phyloP scores from a whole-genome alignment of 2,329 filamentous ascomycete genomes.

The Fusarium nisikadoi region DNA sequence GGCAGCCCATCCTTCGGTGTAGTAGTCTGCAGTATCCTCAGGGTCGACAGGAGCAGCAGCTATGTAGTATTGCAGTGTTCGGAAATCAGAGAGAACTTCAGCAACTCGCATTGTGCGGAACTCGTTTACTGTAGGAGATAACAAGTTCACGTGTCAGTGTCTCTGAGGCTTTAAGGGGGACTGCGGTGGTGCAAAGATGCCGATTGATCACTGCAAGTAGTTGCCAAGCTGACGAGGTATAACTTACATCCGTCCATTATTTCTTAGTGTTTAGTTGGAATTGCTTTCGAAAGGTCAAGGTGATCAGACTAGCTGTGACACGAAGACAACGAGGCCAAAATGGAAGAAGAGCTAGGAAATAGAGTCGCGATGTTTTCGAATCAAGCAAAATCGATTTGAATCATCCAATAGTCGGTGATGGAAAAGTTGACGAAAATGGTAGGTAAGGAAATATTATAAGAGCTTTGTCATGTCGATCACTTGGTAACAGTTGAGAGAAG shows the following conservation, averaged over 20 bases:
- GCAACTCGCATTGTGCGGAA: conserved; percentile 69
- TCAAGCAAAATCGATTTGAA: conserved; percentile 1
- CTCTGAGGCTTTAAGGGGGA: background rate
- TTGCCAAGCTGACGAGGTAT: conserved; percentile 15
- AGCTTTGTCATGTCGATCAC: conserved; percentile 38
- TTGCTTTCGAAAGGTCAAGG: conserved; percentile 7
- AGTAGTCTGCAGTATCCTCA: conserved; percentile 66
- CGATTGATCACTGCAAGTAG: conserved; percentile 7
- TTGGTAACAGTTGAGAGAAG: conserved; percentile 40
- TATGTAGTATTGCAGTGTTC: conserved; percentile 70
- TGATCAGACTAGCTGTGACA: conserved; percentile 5
- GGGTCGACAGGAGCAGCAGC: conserved; percentile 67
- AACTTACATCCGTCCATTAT: conserved; percentile 45
- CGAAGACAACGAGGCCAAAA: background rate
- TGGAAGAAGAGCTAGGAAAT: background rate
- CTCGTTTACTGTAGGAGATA: conserved; percentile 63
- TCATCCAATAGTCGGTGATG: conserved; percentile 13
- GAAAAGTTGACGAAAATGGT: conserved; percentile 9
- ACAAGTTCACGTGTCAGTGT: conserved; percentile 33
- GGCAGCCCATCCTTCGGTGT: conserved; percentile 71
- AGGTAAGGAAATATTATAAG: conserved; percentile 32
- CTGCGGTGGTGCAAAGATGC: background rate
- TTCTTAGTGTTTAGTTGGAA: conserved; percentile 6
- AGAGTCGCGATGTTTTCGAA: conserved; percentile 11
- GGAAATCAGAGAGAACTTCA: conserved; percentile 71